Evolutionary conservation across 306 rosid genomes (phyloP).

Genomic region (Trifolium pratense): DNA sequence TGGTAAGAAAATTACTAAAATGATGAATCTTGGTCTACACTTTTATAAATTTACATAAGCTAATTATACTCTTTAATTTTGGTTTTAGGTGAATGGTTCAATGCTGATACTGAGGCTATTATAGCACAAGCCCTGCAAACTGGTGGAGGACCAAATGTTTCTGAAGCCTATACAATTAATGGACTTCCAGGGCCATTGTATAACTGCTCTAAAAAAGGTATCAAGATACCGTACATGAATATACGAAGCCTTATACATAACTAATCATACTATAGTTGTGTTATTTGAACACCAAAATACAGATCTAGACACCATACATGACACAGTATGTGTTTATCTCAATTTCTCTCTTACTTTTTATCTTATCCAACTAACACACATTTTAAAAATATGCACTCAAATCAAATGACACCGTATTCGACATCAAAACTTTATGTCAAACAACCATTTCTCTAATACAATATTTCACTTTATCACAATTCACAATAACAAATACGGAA

Average conservation of each 20-base stretch:
- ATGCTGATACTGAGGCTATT: slow-evolving; percentile 70
- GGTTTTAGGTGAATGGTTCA: slow-evolving; percentile 83
- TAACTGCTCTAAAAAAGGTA: slow-evolving; percentile 77
- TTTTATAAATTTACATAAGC: background rate
- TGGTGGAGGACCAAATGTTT: slow-evolving; percentile 83
- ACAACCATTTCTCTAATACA: no score
- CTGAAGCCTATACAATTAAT: slow-evolving; percentile 79
- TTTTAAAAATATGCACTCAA: no score
- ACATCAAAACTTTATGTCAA: no score
- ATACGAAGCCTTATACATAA: background rate
- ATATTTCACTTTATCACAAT: background rate
- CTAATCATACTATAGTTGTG: background rate
- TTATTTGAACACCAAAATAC: no score
- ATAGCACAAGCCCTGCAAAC: slow-evolving; percentile 63
- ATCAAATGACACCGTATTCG: no score
- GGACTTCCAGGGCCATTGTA: slow-evolving; percentile 78
- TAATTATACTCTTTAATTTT: slow-evolving; percentile 9
- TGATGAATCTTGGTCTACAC: background rate
- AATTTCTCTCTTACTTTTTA: no score
- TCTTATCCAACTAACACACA: no score
- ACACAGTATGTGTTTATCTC: no score
- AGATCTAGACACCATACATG: no score
- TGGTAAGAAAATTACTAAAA: slow-evolving; percentile 33
- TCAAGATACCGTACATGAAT: background rate
- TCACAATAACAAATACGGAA: background rate